Base-by-base conservation (phyloP, 108 stramenopile species). In the Fragilariopsis cylindrus region DNA sequence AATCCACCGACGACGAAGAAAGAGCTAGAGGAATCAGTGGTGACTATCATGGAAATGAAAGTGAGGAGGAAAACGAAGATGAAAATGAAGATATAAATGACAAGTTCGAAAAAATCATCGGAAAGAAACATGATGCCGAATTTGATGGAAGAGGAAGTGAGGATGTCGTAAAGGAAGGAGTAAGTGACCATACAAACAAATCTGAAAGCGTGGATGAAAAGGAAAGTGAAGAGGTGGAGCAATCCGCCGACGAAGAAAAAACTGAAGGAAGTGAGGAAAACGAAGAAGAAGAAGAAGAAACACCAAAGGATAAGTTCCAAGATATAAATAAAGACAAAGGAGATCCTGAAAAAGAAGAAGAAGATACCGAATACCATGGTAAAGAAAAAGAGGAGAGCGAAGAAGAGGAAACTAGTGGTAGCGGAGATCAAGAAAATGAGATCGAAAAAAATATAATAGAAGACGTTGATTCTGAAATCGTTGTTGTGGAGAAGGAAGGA, bases 41-140 rank as follows among this genome's bases (percentile, higher is more conserved):
- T 56, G 55, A 56, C 55, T 53, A 50, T n/a, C 53, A 69, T 12
- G 45, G 48, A 56, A 47, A 47, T 50, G 49, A 53, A 53, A 53
- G 15, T 15, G 52, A 30, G 5, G 55, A 56, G 16, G 55, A 11
- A 56, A 19, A 56, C 15, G 52, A n/a, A 70, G 30, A 58, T 44
- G 52, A 6, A 54, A 54, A 55, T 15, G 39, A 55, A 5, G n/a
- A 44, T 50, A 40, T 13, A n/a, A 54, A n/a, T 64, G 63, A 44
- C 39, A 41, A 64, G 11, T 15, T 9, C 40, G 18, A 15, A 41
- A 41, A 44, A 39, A 39, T 39, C 42, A 64, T 39, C 15, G 43
- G 11, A 15, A 19, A 64, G 0, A 39, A 64, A 30, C 21, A 8
- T n/a, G 63, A 64, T 19, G 63, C 18, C 43, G 39, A 64, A 39